These are phyloP conservation scores for Lathyrus oleraceus DNA, from an alignment of 306 rosid genomes.

Conservation along the genomic window DNA sequence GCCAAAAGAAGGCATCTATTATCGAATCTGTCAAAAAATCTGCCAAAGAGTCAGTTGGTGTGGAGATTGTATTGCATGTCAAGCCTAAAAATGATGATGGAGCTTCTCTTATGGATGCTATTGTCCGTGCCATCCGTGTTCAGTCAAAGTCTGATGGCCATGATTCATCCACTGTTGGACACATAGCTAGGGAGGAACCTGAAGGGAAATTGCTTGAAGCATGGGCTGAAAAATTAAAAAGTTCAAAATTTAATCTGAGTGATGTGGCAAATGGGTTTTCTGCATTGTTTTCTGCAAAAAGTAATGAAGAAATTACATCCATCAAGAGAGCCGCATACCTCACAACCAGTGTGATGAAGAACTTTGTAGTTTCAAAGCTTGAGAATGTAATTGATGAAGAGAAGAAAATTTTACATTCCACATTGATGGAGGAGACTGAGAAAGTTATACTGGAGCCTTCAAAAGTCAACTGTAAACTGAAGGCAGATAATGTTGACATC, in stretches of 20 bases:
- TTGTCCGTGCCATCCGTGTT: slow-evolving; percentile 60
- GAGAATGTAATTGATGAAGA: slow-evolving; percentile 93
- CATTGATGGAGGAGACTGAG: slow-evolving; percentile 93
- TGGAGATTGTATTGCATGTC: slow-evolving; percentile 75
- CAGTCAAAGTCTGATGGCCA: slow-evolving; percentile 61
- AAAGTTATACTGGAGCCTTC: slow-evolving; percentile 79
- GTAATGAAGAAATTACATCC: slow-evolving; percentile 65
- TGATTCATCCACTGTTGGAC: slow-evolving; percentile 63
- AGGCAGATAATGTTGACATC: slow-evolving; percentile 87
- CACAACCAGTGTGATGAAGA: slow-evolving; percentile 75
- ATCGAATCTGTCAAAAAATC: slow-evolving; percentile 67
- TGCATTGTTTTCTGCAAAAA: slow-evolving; percentile 65
- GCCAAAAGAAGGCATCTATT: slow-evolving; percentile 85
- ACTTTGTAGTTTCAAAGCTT: slow-evolving; percentile 78
- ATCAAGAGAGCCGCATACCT: slow-evolving; percentile 82
- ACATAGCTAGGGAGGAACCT: slow-evolving; percentile 78
- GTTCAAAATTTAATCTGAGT: slow-evolving; percentile 47
- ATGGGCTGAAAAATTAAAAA: slow-evolving; percentile 76
- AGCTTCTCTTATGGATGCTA: slow-evolving; percentile 62
- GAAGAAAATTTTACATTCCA: slow-evolving; percentile 77
- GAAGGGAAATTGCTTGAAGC: slow-evolving; percentile 79
- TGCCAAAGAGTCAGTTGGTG: slow-evolving; percentile 73
- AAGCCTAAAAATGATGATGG: slow-evolving; percentile 86
- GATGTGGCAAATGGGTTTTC: slow-evolving; percentile 86
- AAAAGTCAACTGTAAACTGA: slow-evolving; percentile 70